Evolutionary conservation across 2,329 filamentous ascomycete genomes (phyloP).

Genomic region (Nothophaeocryptopus gaeumannii): DNA sequence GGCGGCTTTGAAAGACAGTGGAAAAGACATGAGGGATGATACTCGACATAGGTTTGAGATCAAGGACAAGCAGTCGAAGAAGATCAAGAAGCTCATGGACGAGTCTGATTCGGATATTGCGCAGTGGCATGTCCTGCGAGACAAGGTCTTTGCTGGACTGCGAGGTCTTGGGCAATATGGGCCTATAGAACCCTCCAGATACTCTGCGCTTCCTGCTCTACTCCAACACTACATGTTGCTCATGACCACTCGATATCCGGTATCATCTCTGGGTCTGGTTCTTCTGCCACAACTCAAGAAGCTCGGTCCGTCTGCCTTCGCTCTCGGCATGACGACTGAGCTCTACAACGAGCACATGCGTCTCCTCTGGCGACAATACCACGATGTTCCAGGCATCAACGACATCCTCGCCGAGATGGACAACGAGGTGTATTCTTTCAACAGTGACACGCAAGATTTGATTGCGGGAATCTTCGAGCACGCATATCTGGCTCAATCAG

Average conservation of each 20-base stretch:
- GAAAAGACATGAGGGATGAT: neutral
- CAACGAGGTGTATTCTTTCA: conserved; percentile 58
- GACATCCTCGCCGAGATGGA: conserved; percentile 65
- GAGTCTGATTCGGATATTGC: conserved; percentile 59
- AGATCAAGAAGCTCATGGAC: conserved; percentile 56
- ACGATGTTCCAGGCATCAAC: conserved; percentile 56
- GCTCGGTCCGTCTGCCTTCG: conserved; percentile 66
- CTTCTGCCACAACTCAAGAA: conserved; percentile 66
- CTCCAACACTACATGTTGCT: conserved; percentile 23
- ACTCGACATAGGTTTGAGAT: conserved; percentile 5
- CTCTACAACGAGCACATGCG: conserved; percentile 67
- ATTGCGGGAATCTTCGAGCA: conserved; percentile 38
- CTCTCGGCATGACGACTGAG: conserved; percentile 66
- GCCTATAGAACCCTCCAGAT: neutral
- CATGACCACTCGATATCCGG: conserved; percentile 54
- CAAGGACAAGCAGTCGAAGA: conserved; percentile 20
- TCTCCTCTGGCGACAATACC: conserved; percentile 60
- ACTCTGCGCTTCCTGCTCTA: conserved; percentile 16
- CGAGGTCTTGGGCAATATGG: neutral
- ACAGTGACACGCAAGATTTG: conserved; percentile 46
- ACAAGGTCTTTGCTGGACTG: conserved; percentile 58
- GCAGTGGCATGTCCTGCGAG: conserved; percentile 65
- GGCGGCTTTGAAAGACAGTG: neutral
- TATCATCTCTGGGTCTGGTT: conserved; percentile 59
- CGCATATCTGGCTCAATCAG: conserved; percentile 24